Conservation (phyloP, 805 yeast genomes). For the Cyberlindnera nakhonratchasimensis region DNA sequence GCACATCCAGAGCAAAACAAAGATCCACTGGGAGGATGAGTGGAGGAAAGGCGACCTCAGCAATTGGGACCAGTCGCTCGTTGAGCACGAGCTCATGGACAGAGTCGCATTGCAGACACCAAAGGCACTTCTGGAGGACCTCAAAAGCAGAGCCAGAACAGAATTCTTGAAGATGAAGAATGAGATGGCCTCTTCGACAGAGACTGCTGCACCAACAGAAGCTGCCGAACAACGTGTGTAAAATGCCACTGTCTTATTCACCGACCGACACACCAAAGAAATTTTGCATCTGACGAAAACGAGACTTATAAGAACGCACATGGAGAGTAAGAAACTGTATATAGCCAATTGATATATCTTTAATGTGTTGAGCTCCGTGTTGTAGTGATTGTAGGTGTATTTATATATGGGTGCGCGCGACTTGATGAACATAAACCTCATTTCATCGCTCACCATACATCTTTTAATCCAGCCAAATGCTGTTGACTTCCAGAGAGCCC, state of each 20-base stretch:
- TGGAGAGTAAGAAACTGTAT: background rate
- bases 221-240: slow-evolving; percentile 11
- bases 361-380: too few species aligned
- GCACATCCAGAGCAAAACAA: slow-evolving; percentile 43
- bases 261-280: too few species aligned
- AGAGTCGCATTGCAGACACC: slow-evolving; percentile 59
- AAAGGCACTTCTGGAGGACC: slow-evolving; percentile 58
- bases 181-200: background rate
- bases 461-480: too few species aligned
- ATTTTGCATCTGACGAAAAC: background rate
- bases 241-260: background rate
- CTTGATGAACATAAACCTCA: too few species aligned
- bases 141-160: slow-evolving; percentile 34
- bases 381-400: too few species aligned
- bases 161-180: slow-evolving; percentile 21
- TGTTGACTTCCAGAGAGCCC: background rate
- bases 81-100: slow-evolving; percentile 59
- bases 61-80: slow-evolving; percentile 62
- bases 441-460: too few species aligned
- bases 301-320: background rate
- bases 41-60: slow-evolving; percentile 84
- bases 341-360: background rate
- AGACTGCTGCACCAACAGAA: background rate
- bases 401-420: too few species aligned
- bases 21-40: slow-evolving; percentile 75